Base-by-base conservation (phyloP, 306 rosid genomes). In the Phaseolus lunatus region DNA sequence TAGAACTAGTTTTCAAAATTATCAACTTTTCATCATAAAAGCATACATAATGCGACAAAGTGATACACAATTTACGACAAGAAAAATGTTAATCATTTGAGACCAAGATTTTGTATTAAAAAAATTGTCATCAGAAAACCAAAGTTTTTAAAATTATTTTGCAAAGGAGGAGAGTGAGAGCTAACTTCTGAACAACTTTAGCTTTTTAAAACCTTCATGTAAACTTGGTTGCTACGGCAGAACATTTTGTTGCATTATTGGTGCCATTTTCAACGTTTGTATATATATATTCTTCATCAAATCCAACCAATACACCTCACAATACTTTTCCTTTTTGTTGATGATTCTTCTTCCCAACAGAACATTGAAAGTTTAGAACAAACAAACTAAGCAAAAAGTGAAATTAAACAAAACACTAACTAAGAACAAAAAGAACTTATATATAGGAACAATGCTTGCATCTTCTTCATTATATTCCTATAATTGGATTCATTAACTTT, bases 71-170 rank as follows among this genome's bases (percentile, higher is more conserved):
- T 16, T 57, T 58, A 74, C 44, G 31, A 45, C 31, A 74, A 74
- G 70, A 74, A n/a, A 73, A 73, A 24, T 56, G 12, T 39, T 41
- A 57, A 26, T 72, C 22, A 39, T 72, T 39, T 54, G 67, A 72
- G 35, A 54, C 66, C 53, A 20, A 20, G 9, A 54, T 70, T 70
- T 50, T 69, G 73, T 24, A 52, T 52, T 72, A 52, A 33, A 20
- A 35, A 72, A 33, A 52, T 3, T 72, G 35, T 72, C n/a, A 54
- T 22, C 11, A 13, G 10, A 22, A 56, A 54, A 31, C n/a, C 7
- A 20, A 48, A 16, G 6, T 1, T 45, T 53, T 39, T 31, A 2
- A 31, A 2, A 0, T 37, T 7, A 7, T 43, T 43, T 53, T 13
- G 65, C 4, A 72, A 7, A 10, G 66, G 50, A 33, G 11, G 20